Percentiles rank a stretch among this genome's conserved stretches.
Conservation (phyloP, 164 flowering plant genomes). For the Vitis rupestris region DNA sequence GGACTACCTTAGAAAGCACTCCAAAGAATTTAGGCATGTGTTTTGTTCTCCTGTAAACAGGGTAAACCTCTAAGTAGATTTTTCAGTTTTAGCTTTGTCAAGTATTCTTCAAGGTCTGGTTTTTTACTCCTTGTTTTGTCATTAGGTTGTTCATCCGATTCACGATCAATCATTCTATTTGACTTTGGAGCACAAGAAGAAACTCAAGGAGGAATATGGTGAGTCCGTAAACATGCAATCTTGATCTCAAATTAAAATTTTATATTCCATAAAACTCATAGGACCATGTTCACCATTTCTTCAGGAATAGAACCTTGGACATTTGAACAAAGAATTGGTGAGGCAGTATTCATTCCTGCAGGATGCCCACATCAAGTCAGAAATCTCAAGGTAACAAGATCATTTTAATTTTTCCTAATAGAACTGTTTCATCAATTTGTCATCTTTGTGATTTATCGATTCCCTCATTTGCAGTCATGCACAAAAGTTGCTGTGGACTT, state of each 20-base stretch:
- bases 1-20: slow-evolving; percentile 58
- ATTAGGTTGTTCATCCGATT: slow-evolving; percentile 77
- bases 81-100: not conserved
- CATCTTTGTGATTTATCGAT: not conserved
- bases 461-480: slow-evolving; percentile 54
- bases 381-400: slow-evolving; percentile 64
- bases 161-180: slow-evolving; percentile 81
- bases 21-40: slow-evolving; percentile 58
- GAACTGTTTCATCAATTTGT: not conserved
- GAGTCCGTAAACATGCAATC: slow-evolving; percentile 5
- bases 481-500: slow-evolving; percentile 85
- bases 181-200: slow-evolving; percentile 63
- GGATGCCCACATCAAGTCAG: slow-evolving; percentile 97
- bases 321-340: slow-evolving; percentile 74
- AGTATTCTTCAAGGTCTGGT: not conserved
- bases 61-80: slow-evolving; percentile 27
- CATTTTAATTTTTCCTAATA: not conserved
- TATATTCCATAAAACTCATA: not conserved
- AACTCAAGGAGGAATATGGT: slow-evolving; percentile 85
- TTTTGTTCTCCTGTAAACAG: slow-evolving; percentile 57
- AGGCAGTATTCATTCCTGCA: slow-evolving; percentile 92
- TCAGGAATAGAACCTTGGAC: slow-evolving; percentile 89
- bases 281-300: not conserved
- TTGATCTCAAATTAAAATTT: no score
- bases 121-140: not conserved